Evolutionary conservation across 495 filamentous ascomycete genomes (phyloP).

Genomic region (Penicillium desertorum): DNA sequence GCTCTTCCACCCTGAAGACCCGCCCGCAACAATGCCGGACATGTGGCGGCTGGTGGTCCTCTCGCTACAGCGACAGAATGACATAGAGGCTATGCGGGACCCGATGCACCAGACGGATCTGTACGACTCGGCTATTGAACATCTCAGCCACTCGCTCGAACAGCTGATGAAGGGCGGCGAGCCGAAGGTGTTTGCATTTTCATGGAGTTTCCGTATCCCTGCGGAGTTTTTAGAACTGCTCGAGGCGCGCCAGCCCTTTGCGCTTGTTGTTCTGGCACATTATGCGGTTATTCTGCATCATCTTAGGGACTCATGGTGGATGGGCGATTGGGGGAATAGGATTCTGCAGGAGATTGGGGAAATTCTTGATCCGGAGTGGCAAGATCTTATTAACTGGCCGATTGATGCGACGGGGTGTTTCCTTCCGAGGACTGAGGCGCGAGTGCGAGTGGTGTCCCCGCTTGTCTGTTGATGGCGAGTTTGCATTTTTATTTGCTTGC

Average conservation of each 20-base stretch:
- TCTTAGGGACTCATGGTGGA: constrained; percentile 52
- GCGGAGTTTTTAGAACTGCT: constrained; percentile 52
- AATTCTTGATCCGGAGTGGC: constrained; percentile 33
- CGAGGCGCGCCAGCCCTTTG: constrained; percentile 50
- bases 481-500: not conserved
- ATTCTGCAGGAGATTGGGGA: constrained; percentile 37
- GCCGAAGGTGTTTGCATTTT: constrained; percentile 42
- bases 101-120: constrained; percentile 32
- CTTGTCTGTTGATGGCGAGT: not conserved
- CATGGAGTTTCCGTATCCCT: constrained; percentile 53
- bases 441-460: constrained; percentile 3
- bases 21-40: constrained; percentile 35
- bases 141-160: constrained; percentile 32
- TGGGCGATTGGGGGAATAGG: constrained; percentile 45
- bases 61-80: constrained; percentile 33
- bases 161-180: constrained; percentile 37
- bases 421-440: constrained; percentile 15
- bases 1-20: constrained; percentile 26
- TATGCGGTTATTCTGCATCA: constrained; percentile 52
- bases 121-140: constrained; percentile 33
- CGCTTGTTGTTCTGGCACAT: constrained; percentile 53
- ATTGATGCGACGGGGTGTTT: constrained; percentile 43
- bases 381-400: constrained; percentile 39
- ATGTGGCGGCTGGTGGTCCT: constrained; percentile 39
- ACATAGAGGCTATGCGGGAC: constrained; percentile 25